These are phyloP conservation scores for Elaeagnus macrophylla DNA, from an alignment of 306 rosid genomes.

Conservation along the genomic window DNA sequence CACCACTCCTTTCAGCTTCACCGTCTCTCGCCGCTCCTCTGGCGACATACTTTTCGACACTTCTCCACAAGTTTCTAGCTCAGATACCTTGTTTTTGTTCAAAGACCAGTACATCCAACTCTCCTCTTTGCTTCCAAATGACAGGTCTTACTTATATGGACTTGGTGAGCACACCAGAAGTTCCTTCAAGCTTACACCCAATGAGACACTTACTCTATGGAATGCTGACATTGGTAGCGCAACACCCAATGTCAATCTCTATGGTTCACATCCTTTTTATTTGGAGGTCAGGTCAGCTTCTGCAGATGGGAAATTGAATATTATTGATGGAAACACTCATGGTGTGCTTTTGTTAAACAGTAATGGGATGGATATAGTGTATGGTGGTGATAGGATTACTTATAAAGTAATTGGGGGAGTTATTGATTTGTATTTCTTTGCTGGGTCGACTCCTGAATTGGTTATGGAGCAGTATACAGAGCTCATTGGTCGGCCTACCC, in stretches of 20 bases:
- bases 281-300: constrained; percentile 53
- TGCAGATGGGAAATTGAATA: constrained; percentile 24
- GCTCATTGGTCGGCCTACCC: constrained; percentile 72
- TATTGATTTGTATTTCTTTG: constrained; percentile 56
- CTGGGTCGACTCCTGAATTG: constrained; percentile 58
- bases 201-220: constrained; percentile 55
- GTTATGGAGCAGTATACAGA: constrained; percentile 72
- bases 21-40: constrained; percentile 51
- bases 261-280: constrained; percentile 86
- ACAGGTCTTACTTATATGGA: constrained; percentile 49
- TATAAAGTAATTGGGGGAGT: constrained; percentile 73
- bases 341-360: constrained; percentile 69
- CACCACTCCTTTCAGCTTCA: constrained; percentile 68
- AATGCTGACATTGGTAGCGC: constrained; percentile 38
- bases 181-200: constrained; percentile 46
- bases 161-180: constrained; percentile 68
- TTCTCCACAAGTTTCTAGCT: constrained; percentile 24
- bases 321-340: constrained; percentile 42
- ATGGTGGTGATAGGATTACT: constrained; percentile 51
- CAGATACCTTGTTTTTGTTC: constrained; percentile 42
- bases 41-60: constrained; percentile 50
- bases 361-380: constrained; percentile 71
- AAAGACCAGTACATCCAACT: constrained; percentile 70
- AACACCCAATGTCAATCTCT: constrained; percentile 47
- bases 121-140: constrained; percentile 50